These are phyloP conservation scores for Aulographum hederae DNA, from an alignment of 2,329 filamentous ascomycete genomes.

Conservation along the genomic window DNA sequence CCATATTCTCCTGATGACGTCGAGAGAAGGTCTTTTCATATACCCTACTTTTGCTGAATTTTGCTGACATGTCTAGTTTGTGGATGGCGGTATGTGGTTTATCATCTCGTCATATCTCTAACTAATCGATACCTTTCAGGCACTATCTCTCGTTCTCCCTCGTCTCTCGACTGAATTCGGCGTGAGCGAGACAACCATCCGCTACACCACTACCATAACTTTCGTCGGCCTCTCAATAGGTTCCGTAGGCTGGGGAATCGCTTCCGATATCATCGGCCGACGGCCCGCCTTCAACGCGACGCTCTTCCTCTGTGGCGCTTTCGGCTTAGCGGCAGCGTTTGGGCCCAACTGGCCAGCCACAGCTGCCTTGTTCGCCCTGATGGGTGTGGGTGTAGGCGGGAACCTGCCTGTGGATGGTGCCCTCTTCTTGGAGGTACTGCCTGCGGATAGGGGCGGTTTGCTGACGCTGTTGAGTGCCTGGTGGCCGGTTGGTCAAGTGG, in stretches of 20 bases:
- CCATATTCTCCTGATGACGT: too few relatives aligned
- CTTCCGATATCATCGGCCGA: slow-evolving; percentile 60
- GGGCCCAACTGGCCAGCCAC: slow-evolving; percentile 44
- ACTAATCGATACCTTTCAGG: too few relatives aligned
- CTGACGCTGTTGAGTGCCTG: slow-evolving; percentile 68
- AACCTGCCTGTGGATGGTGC: slow-evolving; percentile 66
- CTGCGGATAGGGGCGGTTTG: slow-evolving; percentile 52
- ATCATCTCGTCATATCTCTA: too few relatives aligned
- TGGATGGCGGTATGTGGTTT: too few relatives aligned
- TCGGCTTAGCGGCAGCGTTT: slow-evolving; percentile 53
- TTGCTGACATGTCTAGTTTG: too few relatives aligned
- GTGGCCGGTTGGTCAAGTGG: slow-evolving; percentile 72
- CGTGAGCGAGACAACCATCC: slow-evolving; percentile 48
- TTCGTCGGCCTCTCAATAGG: slow-evolving; percentile 63
- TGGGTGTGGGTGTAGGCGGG: slow-evolving; percentile 32
- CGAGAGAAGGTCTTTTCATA: too few relatives aligned
- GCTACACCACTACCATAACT: slow-evolving; percentile 64
- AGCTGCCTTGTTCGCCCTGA: slow-evolving; percentile 20
- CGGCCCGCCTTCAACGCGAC: slow-evolving; percentile 69
- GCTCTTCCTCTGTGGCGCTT: slow-evolving; percentile 54
- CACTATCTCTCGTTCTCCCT: slow-evolving; percentile 58
- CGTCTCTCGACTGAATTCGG: slow-evolving; percentile 59
- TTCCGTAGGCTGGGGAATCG: slow-evolving; percentile 64
- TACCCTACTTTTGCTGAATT: too few relatives aligned
- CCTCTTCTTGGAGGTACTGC: slow-evolving; percentile 69